Base-by-base conservation (phyloP, 2,329 filamentous ascomycete species). In the Fusarium compactum region DNA sequence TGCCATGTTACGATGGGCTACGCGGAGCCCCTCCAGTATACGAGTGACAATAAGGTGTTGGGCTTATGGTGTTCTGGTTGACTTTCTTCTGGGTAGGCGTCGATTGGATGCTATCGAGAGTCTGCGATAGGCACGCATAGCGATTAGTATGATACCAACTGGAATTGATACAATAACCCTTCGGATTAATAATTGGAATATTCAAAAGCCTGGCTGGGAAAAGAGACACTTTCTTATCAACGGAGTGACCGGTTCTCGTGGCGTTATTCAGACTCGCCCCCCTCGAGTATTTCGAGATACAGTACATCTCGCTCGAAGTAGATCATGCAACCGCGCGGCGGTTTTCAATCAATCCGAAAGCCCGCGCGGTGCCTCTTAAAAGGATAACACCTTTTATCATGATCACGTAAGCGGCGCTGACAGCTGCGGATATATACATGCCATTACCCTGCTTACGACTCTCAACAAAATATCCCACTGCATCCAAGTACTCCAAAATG, bases 351-450 rank as follows among this genome's bases (percentile, higher is more conserved):
- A 8, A 3, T 22, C 4, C 10, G 27, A 25, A 5, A 1, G 14
- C 15, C 22, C 14, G 24, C 30, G 50, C 10, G 50, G 18, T 41
- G 9, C 5, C 12, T n/a, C 5, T 5, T 22, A 34, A 2, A 5
- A n/a, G 22, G 5, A 40, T 20, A 29, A 5, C 15, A n/a, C 18
- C 3, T 22, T 2, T 3, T 15, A 18, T 1, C 0, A 20, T 10
- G n/a, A 24, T 70, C 57, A 70, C 58, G 62, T 70, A 53, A 70
- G 67, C 57, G 32, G 7, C 34, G 54, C 63, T 47, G 34, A 62
- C 34, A 14, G 5, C 11, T 54, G 6, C 38, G 38, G 20, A 25
- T 44, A 66, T 12, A 64, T n/a, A 47, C 2, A 29, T 11, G 27
- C 2, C 5, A 8, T 27, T 7, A 29, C 18, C n/a, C 34, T 53